Base-by-base conservation (phyloP, 2,329 filamentous ascomycete genomes). In the Fusarium papillatum region DNA sequence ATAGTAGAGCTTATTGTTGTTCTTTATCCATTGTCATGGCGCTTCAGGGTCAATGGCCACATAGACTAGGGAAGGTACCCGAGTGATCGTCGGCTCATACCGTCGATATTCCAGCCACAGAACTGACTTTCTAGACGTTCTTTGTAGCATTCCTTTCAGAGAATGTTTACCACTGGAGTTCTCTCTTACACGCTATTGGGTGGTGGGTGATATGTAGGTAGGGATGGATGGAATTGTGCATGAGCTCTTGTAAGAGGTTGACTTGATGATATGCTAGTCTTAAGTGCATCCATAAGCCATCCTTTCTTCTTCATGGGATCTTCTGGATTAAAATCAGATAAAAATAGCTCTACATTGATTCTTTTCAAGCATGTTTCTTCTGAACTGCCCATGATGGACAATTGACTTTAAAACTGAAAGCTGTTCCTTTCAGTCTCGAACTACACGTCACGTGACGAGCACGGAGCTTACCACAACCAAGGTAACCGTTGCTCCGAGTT, bases 401-500 rank as follows among this genome's bases (percentile, higher is more conserved):
- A 39, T 29, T 60, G 22, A 60, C 34, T 19, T 57, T 16, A 2
- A 34, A 34, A 43, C 11, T 29, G 59, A 31, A 39, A 62, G 60
- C 26, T 48, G 29, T 48, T 48, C 19, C 11, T 34, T 16, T 14
- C 13, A 57, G 19, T 22, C 19, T 34, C 29, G 14, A 57, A 31
- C 50, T 57, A 22, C 22, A 14, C 16, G 57, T 78, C 77, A 78
- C 77, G 77, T 78, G 77, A 78, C 31, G 14, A 57, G 61, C 46
- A 69, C 60, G 55, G 68, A 77, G 59, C 75, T 67, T 71, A 66
- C 65, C 57, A 34, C 60, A 62, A 50, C 46, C 55, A 60, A 62
- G 19, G 50, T 55, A 55, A 55, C 50, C 50, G 50, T 57, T 53
- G 55, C 61, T 61, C 64, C 46, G 66, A 68, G 69, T 55, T 55